phyloP scores from a whole-genome alignment of 306 rosid species.

The Vicia villosa region DNA sequence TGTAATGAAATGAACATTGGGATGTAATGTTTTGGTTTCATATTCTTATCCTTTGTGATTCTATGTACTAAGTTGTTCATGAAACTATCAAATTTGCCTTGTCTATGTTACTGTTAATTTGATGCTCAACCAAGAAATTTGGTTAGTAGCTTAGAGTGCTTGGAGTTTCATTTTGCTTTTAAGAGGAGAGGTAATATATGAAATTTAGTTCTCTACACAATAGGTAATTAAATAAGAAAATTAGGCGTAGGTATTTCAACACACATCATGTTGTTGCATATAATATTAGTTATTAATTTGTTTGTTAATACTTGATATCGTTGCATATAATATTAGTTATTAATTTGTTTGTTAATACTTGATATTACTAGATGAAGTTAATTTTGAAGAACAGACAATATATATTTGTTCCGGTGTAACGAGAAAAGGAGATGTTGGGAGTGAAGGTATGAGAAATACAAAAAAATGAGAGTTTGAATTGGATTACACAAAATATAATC shows the following conservation, averaged over 20 bases:
- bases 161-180: background rate
- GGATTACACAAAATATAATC: too few relatives aligned
- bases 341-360: too few relatives aligned
- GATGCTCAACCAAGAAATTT: background rate
- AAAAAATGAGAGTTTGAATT: too few relatives aligned
- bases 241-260: background rate
- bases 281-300: too few relatives aligned
- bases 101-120: background rate
- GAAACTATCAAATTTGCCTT: slow-evolving; percentile 36
- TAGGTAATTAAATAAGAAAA: background rate
- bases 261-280: too few relatives aligned
- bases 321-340: too few relatives aligned
- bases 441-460: too few relatives aligned
- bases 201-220: background rate
- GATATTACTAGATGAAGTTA: background rate
- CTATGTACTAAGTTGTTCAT: slow-evolving; percentile 35
- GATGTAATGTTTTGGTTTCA: slow-evolving; percentile 36
- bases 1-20: slow-evolving; percentile 14
- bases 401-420: too few relatives aligned
- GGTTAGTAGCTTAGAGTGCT: background rate
- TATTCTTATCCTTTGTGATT: slow-evolving; percentile 15
- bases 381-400: too few relatives aligned
- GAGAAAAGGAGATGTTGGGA: too few relatives aligned
- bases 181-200: background rate
- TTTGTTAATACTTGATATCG: too few relatives aligned